Evolutionary conservation across 2,329 filamentous ascomycete species (phyloP), one percentile per base, ranked within the genome.

Genomic region (Aspergillus novofumigatus): DNA sequence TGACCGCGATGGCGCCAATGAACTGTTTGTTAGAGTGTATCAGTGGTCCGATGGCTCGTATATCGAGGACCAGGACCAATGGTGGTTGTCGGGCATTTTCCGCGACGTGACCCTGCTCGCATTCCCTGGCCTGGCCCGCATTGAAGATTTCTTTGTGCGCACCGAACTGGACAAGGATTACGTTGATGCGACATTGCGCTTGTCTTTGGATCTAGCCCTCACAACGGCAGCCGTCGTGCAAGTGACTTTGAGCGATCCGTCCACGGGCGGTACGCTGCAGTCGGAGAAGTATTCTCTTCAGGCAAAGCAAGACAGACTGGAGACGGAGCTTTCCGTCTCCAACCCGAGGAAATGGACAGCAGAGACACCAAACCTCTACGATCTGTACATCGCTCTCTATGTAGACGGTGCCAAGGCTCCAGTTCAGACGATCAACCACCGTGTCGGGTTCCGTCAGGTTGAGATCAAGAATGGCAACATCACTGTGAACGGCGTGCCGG

Each of bases 41-140:
- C 86, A 89, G 66, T 88, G 83, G 77, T 88, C 81, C 35, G 86
- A 89, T 62, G 87, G 84, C 1, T 83, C 83, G 0, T 89, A 89
- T 62, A 86, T 89, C 35, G 87, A 90, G 68, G 86, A 89, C 54
- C 72, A 86, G 63, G 85, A 89, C 67, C 85, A 88, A 65, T 89
- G 86, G 86, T 86, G 85, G 82, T 83, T 86, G 3, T 84, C 81
- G 38, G 77, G 81, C 3, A 89, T 88, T 47, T 89, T 87, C 65
- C 80, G 86, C 38, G 86, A 89, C 64, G 86, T 89, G 0, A 79
- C 82, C 51, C 73, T 89, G 11, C 69, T 88, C n/a, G 80, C 80
- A 0, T 83, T 88, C 55, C 83, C 84, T 0, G 38, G 54, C 10
- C 70, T 72, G 23, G 67, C 76, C 5, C 76, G 80, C 11, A 83